Conservation (phyloP, 176 grass and related monocot species). For the sorghum (Sorghum bicolor) region DNA sequence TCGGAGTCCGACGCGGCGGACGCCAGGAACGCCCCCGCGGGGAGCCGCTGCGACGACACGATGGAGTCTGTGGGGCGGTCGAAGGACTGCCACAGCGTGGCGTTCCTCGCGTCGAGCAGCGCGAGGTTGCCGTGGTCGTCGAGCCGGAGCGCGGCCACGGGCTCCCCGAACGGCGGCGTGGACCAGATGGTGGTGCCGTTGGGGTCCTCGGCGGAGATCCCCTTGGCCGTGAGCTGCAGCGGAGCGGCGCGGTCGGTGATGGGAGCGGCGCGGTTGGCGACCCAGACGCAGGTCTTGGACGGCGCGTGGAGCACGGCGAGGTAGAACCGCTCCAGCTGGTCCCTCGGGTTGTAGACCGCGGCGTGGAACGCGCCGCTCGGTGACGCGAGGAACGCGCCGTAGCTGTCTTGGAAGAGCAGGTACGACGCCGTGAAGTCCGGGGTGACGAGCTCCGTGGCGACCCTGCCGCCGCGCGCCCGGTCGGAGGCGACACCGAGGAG, state of each 20-base stretch:
- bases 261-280: conserved; percentile 52
- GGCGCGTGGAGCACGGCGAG: conserved; percentile 53
- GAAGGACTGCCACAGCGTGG: conserved; percentile 71
- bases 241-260: conserved; percentile 41
- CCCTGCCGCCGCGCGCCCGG: background rate
- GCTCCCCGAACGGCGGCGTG: conserved; percentile 21
- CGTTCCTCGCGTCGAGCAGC: conserved; percentile 48
- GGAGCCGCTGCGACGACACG: conserved; percentile 50
- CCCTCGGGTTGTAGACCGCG: conserved; percentile 39
- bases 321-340: conserved; percentile 44
- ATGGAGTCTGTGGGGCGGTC: conserved; percentile 52
- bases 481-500: background rate
- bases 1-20: conserved; percentile 45
- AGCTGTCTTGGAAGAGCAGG: conserved; percentile 48
- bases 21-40: conserved; percentile 23
- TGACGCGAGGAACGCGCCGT: conserved; percentile 55
- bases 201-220: conserved; percentile 36
- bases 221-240: conserved; percentile 22
- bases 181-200: conserved; percentile 56
- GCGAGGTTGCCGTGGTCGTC: conserved; percentile 51
- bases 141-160: conserved; percentile 38
- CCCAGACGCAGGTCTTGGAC: conserved; percentile 56
- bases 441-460: conserved; percentile 40
- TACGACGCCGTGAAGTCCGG: conserved; percentile 48
- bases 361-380: conserved; percentile 44